Base-by-base conservation (phyloP, 1,284 basidiomycete genomes). In the Ganoderma sinense region DNA sequence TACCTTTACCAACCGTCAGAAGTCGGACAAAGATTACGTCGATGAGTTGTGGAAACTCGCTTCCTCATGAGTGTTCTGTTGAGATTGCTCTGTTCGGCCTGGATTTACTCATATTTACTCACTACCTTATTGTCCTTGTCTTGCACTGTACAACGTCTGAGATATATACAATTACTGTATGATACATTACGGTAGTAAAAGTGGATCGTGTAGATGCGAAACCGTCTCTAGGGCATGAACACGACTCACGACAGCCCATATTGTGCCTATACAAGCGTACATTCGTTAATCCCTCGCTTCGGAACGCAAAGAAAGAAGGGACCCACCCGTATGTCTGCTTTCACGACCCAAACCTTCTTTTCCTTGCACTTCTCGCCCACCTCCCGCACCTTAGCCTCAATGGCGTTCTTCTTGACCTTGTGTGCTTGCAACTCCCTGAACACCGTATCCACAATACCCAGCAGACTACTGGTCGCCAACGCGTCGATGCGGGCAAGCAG, bases 401-500 rank as follows among this genome's bases (percentile, higher is more conserved):
- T 90, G 7, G 92, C 89, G 62, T 91, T 92, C 84, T 95, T 95
- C 84, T 91, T 94, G 68, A 95, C 87, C 68, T 90, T 90, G 71
- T 91, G 82, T 13, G 78, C 80, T 59, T 87, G 87, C 59, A 95
- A 82, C 43, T 91, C 91, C 71, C 90, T 87, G 75, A 91, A 88
- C 70, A 95, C 85, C 14, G 88, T 86, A 73, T 94, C 93, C 0
- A 94, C 86, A 33, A 95, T 86, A 67, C 89, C 86, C 10, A 84
- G 85, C 33, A 94, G 82, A 73, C 84, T 94, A 20, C 84, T 83
- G 1, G 89, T 89, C 64, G 87, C 85, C 20, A 89, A 82, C 39
- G 82, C 80, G 31, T 82, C 82, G 65, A 92, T 90, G 79, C 87
- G 89, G 18, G 86, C 78, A 23, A 93, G 81, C 33, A 95, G 81